Percentiles rank a stretch among this genome's conserved stretches.
These are phyloP conservation scores for Theileria orientalis DNA, from an alignment of 169 alveolate genomes.

Conservation along the genomic window DNA sequence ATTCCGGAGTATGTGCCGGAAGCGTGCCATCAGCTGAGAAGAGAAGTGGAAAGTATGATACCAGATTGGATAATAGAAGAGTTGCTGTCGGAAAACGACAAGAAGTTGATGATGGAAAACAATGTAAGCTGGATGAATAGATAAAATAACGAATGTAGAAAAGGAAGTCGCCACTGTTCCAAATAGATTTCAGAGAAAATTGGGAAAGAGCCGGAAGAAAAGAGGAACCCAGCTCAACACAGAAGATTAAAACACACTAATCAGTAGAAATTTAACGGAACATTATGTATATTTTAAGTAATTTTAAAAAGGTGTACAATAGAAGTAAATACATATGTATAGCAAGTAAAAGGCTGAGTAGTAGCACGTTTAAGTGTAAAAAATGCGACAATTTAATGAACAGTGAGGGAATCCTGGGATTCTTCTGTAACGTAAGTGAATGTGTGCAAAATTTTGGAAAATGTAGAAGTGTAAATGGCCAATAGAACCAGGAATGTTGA, in stretches of 20 bases:
- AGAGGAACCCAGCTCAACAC: too few relatives aligned
- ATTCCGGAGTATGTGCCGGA: constrained; percentile 55
- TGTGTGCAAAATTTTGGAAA: neutral
- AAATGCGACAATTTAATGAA: constrained; percentile 19
- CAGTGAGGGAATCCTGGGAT: neutral
- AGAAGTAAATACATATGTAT: too few relatives aligned
- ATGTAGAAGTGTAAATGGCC: constrained; percentile 55
- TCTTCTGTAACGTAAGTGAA: constrained; percentile 50
- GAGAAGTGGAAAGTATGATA: constrained; percentile 65
- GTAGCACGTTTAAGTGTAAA: constrained; percentile 2
- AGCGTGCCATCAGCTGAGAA: constrained; percentile 64
- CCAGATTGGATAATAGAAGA: constrained; percentile 75
- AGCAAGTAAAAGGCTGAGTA: too few relatives aligned
- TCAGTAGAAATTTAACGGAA: neutral
- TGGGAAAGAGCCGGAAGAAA: neutral
- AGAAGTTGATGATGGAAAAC: constrained; percentile 39
- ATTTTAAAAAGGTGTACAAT: neutral
- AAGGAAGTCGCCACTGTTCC: constrained; percentile 31
- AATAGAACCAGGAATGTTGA: constrained; percentile 26
- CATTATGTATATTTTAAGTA: neutral
- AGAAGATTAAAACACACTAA: too few relatives aligned
- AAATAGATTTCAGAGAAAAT: constrained; percentile 18
- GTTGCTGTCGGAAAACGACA: constrained; percentile 58
- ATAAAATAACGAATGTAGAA: constrained; percentile 13
- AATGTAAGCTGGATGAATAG: constrained; percentile 12